Base-by-base conservation (phyloP, 257 asterid species). In the Echium plantagineum region DNA sequence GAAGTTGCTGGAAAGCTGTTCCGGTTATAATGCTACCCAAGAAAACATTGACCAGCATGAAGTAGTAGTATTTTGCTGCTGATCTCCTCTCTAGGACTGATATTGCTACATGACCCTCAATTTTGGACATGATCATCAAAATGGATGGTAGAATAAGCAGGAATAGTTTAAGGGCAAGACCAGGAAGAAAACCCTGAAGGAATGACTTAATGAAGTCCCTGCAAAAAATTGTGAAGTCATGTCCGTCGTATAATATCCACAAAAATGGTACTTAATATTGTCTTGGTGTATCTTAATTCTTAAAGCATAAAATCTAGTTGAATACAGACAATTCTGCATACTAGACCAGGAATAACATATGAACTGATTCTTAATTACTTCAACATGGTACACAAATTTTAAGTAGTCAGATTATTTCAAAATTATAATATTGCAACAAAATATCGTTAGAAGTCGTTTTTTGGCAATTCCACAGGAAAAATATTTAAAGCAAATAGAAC, bases 181-280 rank as follows among this genome's bases (percentile, higher is more conserved):
- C 97, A 26, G 99, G 99, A 70, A 89, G 85, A 75, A 93, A 93
- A 73, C 99, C 99, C 94, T 86, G 96, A 42, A 93, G 76, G 71
- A 93, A 78, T 20, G 96, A 86, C 83, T 93, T 93, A 59, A 83
- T 66, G 59, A 89, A 81, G 5, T 66, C 69, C 96, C 98, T 93
- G 94, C 93, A 72, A 20, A 63, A 28, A 49, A 72, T 16, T 32
- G 47, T 18, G 31, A 30, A 64, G 57, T 24, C 15, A 28, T 24
- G 22, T 51, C 21, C 5, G 9, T 35, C 9, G 26, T 24, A 24
- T 24, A 24, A 24, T 1, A 24, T 24, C 26, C 26, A 24, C 3
- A 24, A 24, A 24, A 24, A 24, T 24, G 26, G 26, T 24, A 24
- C 26, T 24, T 24, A 24, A 24, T 1, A 24, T 24, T 24, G 26